Conservation (phyloP, 768 basidiomycete species). For the Pisolithus orientalis region DNA sequence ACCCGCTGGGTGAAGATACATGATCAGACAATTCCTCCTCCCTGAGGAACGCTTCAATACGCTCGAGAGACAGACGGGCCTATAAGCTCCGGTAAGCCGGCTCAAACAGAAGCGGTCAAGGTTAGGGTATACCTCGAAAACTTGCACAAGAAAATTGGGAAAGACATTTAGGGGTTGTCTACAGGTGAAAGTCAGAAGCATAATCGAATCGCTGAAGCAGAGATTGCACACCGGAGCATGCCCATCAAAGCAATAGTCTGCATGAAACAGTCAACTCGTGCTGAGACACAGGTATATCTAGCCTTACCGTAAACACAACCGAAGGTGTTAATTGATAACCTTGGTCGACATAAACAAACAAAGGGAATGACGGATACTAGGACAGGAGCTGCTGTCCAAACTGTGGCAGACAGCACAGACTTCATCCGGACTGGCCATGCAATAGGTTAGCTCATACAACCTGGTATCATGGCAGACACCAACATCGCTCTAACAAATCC, state of each 20-base stretch:
- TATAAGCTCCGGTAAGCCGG: slow-evolving; percentile 11
- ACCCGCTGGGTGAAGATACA: slow-evolving; percentile 29
- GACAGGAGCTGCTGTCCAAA: slow-evolving; percentile 77
- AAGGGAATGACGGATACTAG: slow-evolving; percentile 77
- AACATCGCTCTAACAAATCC: slow-evolving; percentile 66
- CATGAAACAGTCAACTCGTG: background rate
- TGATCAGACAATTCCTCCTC: slow-evolving; percentile 58
- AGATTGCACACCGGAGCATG: slow-evolving; percentile 59
- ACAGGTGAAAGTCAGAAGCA: background rate
- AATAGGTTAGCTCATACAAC: background rate
- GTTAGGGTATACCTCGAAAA: slow-evolving; percentile 50
- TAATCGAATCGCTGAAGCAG: background rate
- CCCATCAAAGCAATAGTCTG: slow-evolving; percentile 76
- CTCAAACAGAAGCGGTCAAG: background rate
- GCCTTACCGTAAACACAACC: slow-evolving; percentile 74
- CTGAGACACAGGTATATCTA: background rate
- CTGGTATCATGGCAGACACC: slow-evolving; percentile 39
- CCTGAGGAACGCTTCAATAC: slow-evolving; percentile 53
- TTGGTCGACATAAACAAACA: slow-evolving; percentile 64
- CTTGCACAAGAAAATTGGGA: slow-evolving; percentile 72
- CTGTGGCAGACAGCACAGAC: slow-evolving; percentile 57
- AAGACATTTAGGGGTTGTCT: slow-evolving; percentile 73
- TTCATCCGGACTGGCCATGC: slow-evolving; percentile 57
- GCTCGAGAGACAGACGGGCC: slow-evolving; percentile 51
- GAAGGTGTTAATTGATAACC: slow-evolving; percentile 73